Conservation (phyloP, 495 filamentous ascomycete species). For the Bacidia rubella region DNA sequence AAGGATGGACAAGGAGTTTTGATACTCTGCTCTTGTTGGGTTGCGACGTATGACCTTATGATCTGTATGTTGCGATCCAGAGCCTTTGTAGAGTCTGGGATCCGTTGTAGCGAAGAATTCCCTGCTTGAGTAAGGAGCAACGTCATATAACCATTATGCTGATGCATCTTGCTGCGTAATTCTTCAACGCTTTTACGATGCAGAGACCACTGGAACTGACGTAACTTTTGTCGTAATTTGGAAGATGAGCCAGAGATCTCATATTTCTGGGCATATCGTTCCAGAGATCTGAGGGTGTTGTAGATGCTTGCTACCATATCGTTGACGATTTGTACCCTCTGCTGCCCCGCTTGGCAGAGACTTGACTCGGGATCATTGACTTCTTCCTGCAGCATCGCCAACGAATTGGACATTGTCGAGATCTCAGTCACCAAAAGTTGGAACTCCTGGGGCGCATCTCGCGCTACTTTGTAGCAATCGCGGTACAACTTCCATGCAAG, state of each 20-base stretch:
- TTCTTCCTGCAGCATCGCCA: constrained; percentile 20
- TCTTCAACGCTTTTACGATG: constrained; percentile 2
- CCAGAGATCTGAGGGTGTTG: constrained; percentile 17
- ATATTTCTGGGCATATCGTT: constrained; percentile 18
- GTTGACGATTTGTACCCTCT: constrained; percentile 19
- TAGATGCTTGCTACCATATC: constrained; percentile 15
- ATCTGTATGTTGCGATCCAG: constrained; percentile 15
- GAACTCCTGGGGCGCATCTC: constrained; percentile 21
- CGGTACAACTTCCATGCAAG: constrained; percentile 13
- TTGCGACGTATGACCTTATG: constrained; percentile 10
- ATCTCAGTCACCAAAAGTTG: constrained; percentile 16
- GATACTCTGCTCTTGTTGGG: neutral
- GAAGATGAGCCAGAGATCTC: constrained; percentile 8
- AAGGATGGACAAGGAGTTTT: constrained; percentile 1
- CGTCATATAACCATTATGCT: constrained; percentile 12
- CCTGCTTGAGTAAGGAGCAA: constrained; percentile 19
- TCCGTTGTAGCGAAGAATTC: constrained; percentile 23
- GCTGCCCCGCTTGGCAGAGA: constrained; percentile 14
- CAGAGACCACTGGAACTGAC: constrained; percentile 2
- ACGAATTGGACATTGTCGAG: constrained; percentile 13
- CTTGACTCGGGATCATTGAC: constrained; percentile 16
- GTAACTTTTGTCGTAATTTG: constrained; percentile 9
- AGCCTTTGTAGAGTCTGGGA: constrained; percentile 10
- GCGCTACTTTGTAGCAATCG: constrained; percentile 13
- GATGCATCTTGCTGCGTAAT: constrained; percentile 7